Evolutionary conservation across 495 filamentous ascomycete species (phyloP).

Genomic region (Entonaema liquescens): DNA sequence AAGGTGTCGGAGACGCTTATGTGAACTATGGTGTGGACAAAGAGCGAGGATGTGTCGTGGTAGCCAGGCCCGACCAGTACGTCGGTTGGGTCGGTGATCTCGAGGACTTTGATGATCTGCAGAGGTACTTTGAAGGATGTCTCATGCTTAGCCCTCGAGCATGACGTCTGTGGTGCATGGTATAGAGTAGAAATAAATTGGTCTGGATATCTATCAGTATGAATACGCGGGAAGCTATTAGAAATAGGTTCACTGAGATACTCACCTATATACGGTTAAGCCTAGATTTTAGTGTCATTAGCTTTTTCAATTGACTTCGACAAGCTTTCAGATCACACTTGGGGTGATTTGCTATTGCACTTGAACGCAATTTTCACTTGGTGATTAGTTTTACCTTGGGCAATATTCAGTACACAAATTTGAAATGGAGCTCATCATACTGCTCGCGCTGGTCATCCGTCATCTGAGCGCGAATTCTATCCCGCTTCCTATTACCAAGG

Average conservation of each 20-base stretch:
- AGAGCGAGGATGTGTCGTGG: constrained; percentile 66
- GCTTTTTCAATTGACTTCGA: too few relatives aligned
- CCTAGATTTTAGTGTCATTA: background rate
- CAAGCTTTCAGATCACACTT: background rate
- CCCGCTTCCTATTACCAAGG: constrained; percentile 20
- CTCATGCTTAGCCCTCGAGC: constrained; percentile 40
- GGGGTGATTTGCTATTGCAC: background rate
- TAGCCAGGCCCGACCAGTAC: constrained; percentile 68
- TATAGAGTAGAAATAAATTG: background rate
- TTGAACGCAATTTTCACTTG: background rate
- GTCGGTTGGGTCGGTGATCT: constrained; percentile 65
- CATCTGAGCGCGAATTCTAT: constrained; percentile 18
- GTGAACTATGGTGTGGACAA: constrained; percentile 68
- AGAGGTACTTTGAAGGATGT: constrained; percentile 49
- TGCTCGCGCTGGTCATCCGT: constrained; percentile 30
- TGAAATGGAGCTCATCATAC: constrained; percentile 30
- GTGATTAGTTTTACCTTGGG: background rate
- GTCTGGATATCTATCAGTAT: background rate
- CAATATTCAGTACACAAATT: constrained; percentile 30
- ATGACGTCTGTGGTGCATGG: background rate
- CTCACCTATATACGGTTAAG: background rate
- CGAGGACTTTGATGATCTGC: constrained; percentile 58
- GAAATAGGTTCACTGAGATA: too few relatives aligned
- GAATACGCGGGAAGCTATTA: background rate
- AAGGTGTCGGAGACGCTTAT: constrained; percentile 70